Conservation (phyloP, 2,329 filamentous ascomycete genomes). For the Aspergillus glaucus region DNA sequence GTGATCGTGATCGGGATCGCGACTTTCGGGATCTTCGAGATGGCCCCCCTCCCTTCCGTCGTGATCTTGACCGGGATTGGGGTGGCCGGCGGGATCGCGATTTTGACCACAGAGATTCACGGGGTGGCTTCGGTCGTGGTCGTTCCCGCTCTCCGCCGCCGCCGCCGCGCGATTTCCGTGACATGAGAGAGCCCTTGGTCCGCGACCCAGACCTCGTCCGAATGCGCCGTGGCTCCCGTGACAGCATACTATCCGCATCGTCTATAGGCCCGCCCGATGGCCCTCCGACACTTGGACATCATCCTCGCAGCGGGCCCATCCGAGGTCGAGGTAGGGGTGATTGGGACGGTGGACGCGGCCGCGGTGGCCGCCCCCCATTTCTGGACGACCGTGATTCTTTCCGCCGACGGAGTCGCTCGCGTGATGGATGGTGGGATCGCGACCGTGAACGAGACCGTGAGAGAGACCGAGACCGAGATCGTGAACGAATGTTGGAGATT, state of each 20-base stretch:
- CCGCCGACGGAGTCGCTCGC: constrained; percentile 39
- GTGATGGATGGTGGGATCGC: constrained; percentile 39
- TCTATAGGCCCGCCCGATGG: constrained; percentile 32
- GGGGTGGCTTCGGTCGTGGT: constrained; percentile 41
- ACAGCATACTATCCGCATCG: constrained; percentile 35
- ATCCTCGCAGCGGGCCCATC: constrained; percentile 31
- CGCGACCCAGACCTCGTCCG: constrained; percentile 35
- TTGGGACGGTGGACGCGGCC: constrained; percentile 38
- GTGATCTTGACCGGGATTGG: constrained; percentile 41
- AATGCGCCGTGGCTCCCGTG: constrained; percentile 39
- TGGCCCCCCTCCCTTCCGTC: constrained; percentile 34
- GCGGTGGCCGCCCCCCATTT: constrained; percentile 32
- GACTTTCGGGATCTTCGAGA: constrained; percentile 37
- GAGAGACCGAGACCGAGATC: constrained; percentile 30
- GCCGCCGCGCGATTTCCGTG: constrained; percentile 34
- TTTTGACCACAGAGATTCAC: constrained; percentile 38
- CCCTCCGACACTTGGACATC: constrained; percentile 25
- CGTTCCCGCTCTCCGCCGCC: constrained; percentile 37
- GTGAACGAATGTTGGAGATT: constrained; percentile 28
- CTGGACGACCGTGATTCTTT: constrained; percentile 39
- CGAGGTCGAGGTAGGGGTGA: constrained; percentile 40
- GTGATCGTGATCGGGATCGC: constrained; percentile 37
- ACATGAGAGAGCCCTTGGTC: constrained; percentile 28
- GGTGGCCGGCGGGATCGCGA: constrained; percentile 41
- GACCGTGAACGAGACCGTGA: constrained; percentile 31